A percentile compares a stretch with the other conserved stretches of the same genome.
phyloP scores from a whole-genome alignment of 2,329 filamentous ascomycete species.

The Verticillium klebahnii region DNA sequence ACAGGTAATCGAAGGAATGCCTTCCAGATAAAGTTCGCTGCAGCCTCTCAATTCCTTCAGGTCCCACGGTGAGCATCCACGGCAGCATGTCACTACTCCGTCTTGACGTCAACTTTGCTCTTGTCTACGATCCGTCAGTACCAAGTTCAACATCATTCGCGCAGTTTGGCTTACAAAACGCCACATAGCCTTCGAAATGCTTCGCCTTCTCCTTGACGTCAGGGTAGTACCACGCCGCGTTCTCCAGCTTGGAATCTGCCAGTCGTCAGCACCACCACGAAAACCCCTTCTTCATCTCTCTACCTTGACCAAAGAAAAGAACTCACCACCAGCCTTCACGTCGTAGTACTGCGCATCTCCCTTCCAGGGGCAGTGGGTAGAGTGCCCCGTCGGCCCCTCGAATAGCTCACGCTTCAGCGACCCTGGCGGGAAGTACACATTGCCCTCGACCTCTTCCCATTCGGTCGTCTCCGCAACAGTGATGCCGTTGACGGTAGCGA shows the following conservation, averaged over 20 bases:
- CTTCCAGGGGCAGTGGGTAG: constrained; percentile 52
- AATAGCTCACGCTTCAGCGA: constrained; percentile 40
- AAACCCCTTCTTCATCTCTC: not conserved
- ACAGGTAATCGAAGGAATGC: too few species aligned
- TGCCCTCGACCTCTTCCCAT: constrained; percentile 52
- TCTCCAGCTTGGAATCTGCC: constrained; percentile 38
- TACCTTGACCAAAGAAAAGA: not conserved
- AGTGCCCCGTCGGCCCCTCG: constrained; percentile 33
- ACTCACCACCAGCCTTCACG: constrained; percentile 40
- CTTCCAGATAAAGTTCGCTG: too few species aligned
- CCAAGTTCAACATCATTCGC: not conserved
- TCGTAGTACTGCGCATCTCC: constrained; percentile 54
- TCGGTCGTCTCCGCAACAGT: constrained; percentile 45
- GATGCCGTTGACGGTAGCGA: constrained; percentile 42
- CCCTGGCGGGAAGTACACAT: constrained; percentile 49
- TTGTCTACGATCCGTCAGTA: constrained; percentile 22
- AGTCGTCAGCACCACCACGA: not conserved
- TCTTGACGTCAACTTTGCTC: constrained; percentile 23
- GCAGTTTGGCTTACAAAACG: constrained; percentile 45
- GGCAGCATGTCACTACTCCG: constrained; percentile 1
- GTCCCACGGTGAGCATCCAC: too few species aligned
- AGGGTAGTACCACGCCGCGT: constrained; percentile 57
- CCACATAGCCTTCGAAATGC: constrained; percentile 49
- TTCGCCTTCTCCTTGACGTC: constrained; percentile 41
- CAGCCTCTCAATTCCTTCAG: too few species aligned